phyloP scores from a whole-genome alignment of 108 stramenopile genomes.

The Aureococcus anophagefferens region DNA sequence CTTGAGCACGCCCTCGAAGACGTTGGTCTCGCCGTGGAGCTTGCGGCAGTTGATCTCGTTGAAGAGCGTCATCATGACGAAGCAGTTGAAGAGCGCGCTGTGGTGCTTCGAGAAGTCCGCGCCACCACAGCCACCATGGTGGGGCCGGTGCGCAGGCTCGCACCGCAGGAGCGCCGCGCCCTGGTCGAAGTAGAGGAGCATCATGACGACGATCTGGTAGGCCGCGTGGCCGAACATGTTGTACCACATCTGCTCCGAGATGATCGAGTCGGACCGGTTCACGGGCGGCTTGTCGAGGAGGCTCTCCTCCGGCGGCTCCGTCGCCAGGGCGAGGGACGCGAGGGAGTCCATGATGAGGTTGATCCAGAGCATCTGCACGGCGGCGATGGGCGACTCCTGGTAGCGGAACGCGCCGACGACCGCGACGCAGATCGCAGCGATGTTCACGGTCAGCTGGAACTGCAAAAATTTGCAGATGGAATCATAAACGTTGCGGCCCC shows the following conservation, averaged over 20 bases:
- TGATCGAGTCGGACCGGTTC: constrained; percentile 62
- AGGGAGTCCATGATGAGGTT: constrained; percentile 97
- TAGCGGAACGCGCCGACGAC: constrained; percentile 73
- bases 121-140: too few species aligned
- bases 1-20: constrained; percentile 60
- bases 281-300: constrained; percentile 68
- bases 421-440: constrained; percentile 78
- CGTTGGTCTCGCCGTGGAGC: constrained; percentile 64
- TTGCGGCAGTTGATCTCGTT: constrained; percentile 88
- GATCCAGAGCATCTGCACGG: constrained; percentile 94
- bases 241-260: constrained; percentile 72
- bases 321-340: constrained; percentile 89
- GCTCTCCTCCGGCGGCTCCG: constrained; percentile 74
- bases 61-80: constrained; percentile 93
- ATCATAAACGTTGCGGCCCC: constrained; percentile 94
- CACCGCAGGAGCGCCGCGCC: too few species aligned
- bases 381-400: constrained; percentile 78
- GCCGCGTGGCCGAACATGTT: constrained; percentile 77
- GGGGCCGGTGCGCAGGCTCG: too few species aligned
- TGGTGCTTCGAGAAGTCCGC: constrained; percentile 61
- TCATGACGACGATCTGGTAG: constrained; percentile 66
- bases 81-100: constrained; percentile 88
- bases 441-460: constrained; percentile 94
- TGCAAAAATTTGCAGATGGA: constrained; percentile 94
- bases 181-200: constrained; percentile 52